Percentiles rank a stretch among this genome's conserved stretches.
These are phyloP conservation scores for Lithospermum erythrorhizon DNA, from an alignment of 257 asterid genomes.

Conservation along the genomic window DNA sequence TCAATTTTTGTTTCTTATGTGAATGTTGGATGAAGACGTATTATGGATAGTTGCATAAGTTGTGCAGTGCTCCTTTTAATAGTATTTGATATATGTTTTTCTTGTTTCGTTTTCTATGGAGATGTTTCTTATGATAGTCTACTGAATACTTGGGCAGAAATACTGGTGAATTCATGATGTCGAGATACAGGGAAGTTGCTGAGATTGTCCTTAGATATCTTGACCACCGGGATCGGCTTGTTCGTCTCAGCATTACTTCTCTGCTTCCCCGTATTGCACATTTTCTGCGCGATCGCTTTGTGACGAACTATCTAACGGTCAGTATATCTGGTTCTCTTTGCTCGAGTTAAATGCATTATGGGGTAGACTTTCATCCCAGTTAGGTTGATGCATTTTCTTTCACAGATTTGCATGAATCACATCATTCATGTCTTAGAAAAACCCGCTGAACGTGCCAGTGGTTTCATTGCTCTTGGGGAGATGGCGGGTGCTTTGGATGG, in stretches of 20 bases:
- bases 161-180: slow-evolving; percentile 99
- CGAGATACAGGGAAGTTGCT: slow-evolving; percentile 97
- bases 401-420: slow-evolving; percentile 98
- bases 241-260: slow-evolving; percentile 98
- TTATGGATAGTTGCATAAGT: too few species aligned
- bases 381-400: slow-evolving; percentile 15
- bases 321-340: slow-evolving; percentile 15
- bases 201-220: slow-evolving; percentile 94
- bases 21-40: neutral
- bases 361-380: neutral
- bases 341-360: slow-evolving; percentile 6
- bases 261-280: slow-evolving; percentile 98
- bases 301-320: slow-evolving; percentile 88
- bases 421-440: slow-evolving; percentile 92
- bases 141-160: slow-evolving; percentile 50
- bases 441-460: slow-evolving; percentile 96
- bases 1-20: neutral
- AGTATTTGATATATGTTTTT: neutral
- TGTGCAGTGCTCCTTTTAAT: neutral
- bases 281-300: slow-evolving; percentile 97
- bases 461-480: slow-evolving; percentile 98
- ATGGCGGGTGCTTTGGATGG: slow-evolving; percentile 99
- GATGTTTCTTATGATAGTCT: slow-evolving; percentile 6
- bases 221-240: slow-evolving; percentile 93
- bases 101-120: neutral